These are phyloP conservation scores for Suillus luteus DNA, from an alignment of 768 basidiomycete species.

Conservation along the genomic window DNA sequence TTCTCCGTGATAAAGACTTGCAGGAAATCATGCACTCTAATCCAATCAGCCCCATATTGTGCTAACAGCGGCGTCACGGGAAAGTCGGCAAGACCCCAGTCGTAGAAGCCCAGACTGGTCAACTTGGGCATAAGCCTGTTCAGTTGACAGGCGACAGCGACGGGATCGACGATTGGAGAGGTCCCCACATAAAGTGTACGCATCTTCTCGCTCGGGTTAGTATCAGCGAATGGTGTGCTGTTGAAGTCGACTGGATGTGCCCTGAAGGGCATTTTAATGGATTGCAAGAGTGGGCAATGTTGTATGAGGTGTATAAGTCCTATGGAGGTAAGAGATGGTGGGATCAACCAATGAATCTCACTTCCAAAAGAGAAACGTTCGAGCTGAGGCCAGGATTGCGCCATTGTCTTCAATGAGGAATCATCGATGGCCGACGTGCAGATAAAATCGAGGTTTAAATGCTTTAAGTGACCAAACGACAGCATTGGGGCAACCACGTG, in stretches of 20 bases:
- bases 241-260: background rate
- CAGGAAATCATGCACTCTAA: background rate
- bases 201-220: background rate
- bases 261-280: background rate
- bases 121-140: background rate
- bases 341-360: background rate
- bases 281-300: background rate
- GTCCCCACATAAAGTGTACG: background rate
- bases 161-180: background rate
- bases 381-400: background rate
- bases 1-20: background rate
- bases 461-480: background rate
- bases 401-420: background rate
- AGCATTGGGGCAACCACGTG: background rate
- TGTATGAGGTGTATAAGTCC: background rate
- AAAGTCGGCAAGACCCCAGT: background rate
- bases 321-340: background rate
- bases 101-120: background rate
- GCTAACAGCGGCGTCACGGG: too few species aligned
- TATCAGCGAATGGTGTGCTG: background rate
- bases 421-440: background rate
- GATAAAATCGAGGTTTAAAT: background rate
- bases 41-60: background rate
- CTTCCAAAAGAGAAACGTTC: background rate
- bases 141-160: background rate